Evolutionary conservation across 768 basidiomycete genomes (phyloP), one percentile per base, ranked within the genome.

Genomic region (Tubosaeta sp.): DNA sequence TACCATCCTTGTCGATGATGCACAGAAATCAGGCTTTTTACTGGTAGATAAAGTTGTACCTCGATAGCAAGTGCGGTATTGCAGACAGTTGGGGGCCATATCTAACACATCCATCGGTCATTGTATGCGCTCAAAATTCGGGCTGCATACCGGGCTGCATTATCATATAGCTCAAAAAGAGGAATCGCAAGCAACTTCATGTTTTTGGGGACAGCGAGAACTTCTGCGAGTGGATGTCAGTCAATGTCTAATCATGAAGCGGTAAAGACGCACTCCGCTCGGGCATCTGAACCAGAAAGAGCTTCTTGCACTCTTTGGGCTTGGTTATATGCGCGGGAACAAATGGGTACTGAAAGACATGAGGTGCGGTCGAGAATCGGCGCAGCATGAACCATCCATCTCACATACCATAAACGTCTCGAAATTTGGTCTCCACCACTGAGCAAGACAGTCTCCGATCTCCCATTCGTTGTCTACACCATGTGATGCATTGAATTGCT

Each of bases 131-230:
- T 10, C 2, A 40, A 25, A 38, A 31, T 16, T 4, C 5, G 35
- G 29, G 21, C 7, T 39, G 65, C 73, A 44, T 67, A 87, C 77
- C 94, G 77, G 0, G 95, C 94, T 9, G 93, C 90, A 53, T 99
- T 99, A 68, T 98, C 96, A 65, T 98, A 99, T 13, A 98, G 75
- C 70, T 99, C 96, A 63, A 95, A 97, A 32, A 99, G 76, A 0
- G 96, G 96, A 41, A 97, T 92, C 16, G 94, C 95, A 36, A 95
- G 83, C 8, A 99, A 81, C 66, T 98, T 98, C 95, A 98, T 97
- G 69, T 99, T 99, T 72, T 90, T 91, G 0, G 96, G 96, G 4
- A 99, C 94, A 0, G 94, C 92, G 9, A 99, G 83, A 14, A 95
- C 90, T 69, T 96, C 95, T 97, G 69, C 19, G 51, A 34, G 31